Conservation (phyloP, 768 basidiomycete species). For the Mrakia frigida region DNA sequence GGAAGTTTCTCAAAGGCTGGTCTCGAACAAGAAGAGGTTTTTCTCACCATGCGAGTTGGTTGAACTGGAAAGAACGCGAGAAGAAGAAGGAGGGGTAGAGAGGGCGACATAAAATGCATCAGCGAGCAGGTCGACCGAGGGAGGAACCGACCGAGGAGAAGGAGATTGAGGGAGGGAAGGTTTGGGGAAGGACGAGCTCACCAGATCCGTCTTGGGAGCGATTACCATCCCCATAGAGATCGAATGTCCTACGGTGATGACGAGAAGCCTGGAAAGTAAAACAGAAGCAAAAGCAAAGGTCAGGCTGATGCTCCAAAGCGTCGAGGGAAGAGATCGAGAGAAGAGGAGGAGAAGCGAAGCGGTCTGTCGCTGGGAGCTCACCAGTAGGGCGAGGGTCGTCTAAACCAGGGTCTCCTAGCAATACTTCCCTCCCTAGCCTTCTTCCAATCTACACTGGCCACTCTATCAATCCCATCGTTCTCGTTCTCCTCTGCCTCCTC, state of each 20-base stretch:
- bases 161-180: too few relatives aligned
- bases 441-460: background rate
- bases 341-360: background rate
- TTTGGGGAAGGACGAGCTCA: too few relatives aligned
- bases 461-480: background rate
- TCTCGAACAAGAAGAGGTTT: too few relatives aligned
- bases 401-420: background rate
- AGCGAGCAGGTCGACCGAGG: too few relatives aligned
- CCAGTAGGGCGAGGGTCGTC: background rate
- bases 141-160: too few relatives aligned
- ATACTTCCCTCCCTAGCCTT: background rate
- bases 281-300: background rate
- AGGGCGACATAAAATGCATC: too few relatives aligned
- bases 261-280: background rate
- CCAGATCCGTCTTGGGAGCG: slow-evolving; percentile 25
- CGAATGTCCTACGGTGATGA: slow-evolving; percentile 6
- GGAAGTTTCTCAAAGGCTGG: too few relatives aligned
- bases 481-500: background rate
- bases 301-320: background rate
- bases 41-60: slow-evolving; percentile 7
- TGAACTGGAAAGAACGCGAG: background rate
- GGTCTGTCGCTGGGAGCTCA: background rate
- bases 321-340: background rate
- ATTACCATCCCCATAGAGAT: slow-evolving; percentile 25
- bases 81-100: too few relatives aligned